Conservation (phyloP, 179 eudicot genomes). For the Gypsophila paniculata region DNA sequence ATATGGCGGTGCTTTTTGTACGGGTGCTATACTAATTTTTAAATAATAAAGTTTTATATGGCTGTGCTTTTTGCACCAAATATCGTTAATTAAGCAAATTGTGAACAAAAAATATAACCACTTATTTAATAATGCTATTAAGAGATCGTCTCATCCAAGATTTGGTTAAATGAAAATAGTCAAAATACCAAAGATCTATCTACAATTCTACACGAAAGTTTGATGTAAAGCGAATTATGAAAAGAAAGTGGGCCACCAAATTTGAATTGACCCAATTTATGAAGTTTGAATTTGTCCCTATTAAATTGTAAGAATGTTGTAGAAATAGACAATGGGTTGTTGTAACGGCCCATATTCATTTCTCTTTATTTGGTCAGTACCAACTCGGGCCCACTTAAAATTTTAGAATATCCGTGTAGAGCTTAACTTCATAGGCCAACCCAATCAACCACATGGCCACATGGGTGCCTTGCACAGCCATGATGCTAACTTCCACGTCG, state of each 20-base stretch:
- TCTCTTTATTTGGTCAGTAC: constrained; percentile 20
- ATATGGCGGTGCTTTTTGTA: too few relatives aligned
- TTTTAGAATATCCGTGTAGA: constrained; percentile 6
- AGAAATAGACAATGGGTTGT: constrained; percentile 37
- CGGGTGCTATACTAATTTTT: too few relatives aligned
- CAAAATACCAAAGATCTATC: too few relatives aligned
- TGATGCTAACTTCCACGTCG: not conserved
- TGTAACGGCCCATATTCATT: constrained; percentile 39
- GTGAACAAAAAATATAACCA: too few relatives aligned
- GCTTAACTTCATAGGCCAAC: constrained; percentile 25
- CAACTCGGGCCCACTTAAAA: constrained; percentile 28
- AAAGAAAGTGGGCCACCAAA: not conserved
- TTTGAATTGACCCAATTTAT: constrained; percentile 11
- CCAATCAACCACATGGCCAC: constrained; percentile 13
- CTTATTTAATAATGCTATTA: too few relatives aligned
- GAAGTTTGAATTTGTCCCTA: constrained; percentile 8
- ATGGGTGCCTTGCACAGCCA: not conserved
- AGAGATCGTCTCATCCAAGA: too few relatives aligned
- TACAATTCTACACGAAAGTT: too few relatives aligned
- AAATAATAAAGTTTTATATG: too few relatives aligned
- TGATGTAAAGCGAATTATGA: not conserved
- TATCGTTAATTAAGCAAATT: too few relatives aligned
- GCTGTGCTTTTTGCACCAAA: too few relatives aligned
- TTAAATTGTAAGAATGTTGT: constrained; percentile 6
- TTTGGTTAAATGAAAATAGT: too few relatives aligned